Percentiles rank a stretch among this genome's conserved stretches.
Conservation (phyloP, 805 yeast species). For the Naumovozyma baii region DNA sequence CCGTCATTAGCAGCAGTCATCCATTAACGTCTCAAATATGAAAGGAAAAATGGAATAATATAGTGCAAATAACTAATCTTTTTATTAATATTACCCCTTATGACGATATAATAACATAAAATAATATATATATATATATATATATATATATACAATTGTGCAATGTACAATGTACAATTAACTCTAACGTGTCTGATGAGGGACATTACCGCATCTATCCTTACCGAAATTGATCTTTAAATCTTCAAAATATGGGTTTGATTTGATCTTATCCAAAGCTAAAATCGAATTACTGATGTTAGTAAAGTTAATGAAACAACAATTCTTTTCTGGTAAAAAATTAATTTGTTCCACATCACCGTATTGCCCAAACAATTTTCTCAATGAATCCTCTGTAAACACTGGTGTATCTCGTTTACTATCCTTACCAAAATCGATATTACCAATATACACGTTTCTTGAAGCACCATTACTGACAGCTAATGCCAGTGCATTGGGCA, state of each 20-base stretch:
- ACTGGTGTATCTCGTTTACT: constrained; percentile 18
- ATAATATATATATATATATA: neutral
- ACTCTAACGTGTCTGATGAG: constrained; percentile 44
- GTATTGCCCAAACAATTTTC: constrained; percentile 65
- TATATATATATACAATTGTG: neutral
- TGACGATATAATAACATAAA: too few relatives aligned
- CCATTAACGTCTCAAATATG: neutral
- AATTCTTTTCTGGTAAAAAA: constrained; percentile 68
- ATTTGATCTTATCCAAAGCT: constrained; percentile 85
- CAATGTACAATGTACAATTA: neutral
- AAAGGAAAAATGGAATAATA: too few relatives aligned
- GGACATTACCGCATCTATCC: constrained; percentile 91
- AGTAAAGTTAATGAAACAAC: constrained; percentile 88
- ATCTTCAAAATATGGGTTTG: constrained; percentile 54
- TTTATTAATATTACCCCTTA: too few relatives aligned
- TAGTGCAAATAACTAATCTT: too few relatives aligned
- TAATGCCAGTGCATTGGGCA: constrained; percentile 73
- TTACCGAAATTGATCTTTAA: constrained; percentile 87
- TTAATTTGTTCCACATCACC: constrained; percentile 96
- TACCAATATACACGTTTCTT: constrained; percentile 85
- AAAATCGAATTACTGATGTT: constrained; percentile 84
- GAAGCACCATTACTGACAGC: constrained; percentile 94
- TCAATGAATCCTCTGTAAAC: constrained; percentile 50
- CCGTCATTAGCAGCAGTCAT: neutral
- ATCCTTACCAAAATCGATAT: constrained; percentile 36